Base-by-base conservation (phyloP, 2,329 filamentous ascomycete species). In the Cercospora citrullina region DNA sequence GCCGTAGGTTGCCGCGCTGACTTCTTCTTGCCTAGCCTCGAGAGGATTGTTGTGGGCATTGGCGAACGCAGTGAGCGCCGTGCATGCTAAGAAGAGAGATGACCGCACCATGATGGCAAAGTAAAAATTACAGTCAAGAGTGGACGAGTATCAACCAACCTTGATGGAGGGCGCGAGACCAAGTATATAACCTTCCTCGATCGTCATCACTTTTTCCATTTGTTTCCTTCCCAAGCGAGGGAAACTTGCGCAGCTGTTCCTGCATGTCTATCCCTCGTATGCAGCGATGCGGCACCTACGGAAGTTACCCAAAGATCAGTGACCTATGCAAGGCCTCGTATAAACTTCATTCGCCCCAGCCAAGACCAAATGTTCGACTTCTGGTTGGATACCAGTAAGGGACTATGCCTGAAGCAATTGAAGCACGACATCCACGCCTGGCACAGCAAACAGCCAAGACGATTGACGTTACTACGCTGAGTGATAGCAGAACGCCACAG, bases 401-500 rank as follows among this genome's bases (percentile, higher is more conserved):
- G 18, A 58, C 21, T 28, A 55, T 55, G 48, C 48, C 48, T 28
- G 12, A 26, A 28, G 31, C 30, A 55, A 14, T 30, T 61, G 10
- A 51, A 60, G 57, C 57, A 61, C 42, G 31, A 57, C 57, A 65
- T 65, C 16, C 53, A n/a, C 23, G 30, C 12, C 36, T 23, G 39
- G 33, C 14, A 18, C 55, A 45, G 57, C 26, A 26, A 30, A 33
- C 12, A n/a, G 53, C 18, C 53, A 31, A 60, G 42, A 60, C 33
- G 36, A n/a, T 42, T 23, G 45, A 68, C 42, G 66, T 68, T 65
- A 68, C 66, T 48, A 60, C 42, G 58, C 51, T 28, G 53, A 51
- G 66, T 65, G 66, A 68, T 68, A 65, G 58, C 60, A 65, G 63
- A 51, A 53, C 58, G 57, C 42, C 61, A 64, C 60, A 26, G 31